Evolutionary conservation across 805 yeast genomes (phyloP), one percentile per base, ranked within the genome.

Genomic region (Tetrapisispora iriomotensis): DNA sequence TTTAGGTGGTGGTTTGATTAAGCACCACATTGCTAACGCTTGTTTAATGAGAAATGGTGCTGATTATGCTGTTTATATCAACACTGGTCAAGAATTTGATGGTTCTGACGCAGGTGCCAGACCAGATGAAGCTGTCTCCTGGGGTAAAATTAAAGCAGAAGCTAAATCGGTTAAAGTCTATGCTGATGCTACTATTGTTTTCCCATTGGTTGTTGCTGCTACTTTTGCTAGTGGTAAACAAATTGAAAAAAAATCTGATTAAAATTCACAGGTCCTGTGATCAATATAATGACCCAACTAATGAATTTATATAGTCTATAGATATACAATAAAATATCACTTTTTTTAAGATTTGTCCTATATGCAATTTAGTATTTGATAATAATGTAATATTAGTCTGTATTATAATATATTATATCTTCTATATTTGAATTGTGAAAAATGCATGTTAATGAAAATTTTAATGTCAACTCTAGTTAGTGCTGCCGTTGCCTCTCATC

Each of bases 21-120:
- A 92, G 66, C 99, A 92, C 61, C 99, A 92, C 60, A 92, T 92
- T 51, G 88, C 95, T 54, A 92, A 92, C 57, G 98, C 99, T 12
- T 90, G 97, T 60, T 70, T 92, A 51, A 92, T 92, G 99, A 82
- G 99, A 70, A 94, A 92, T 54, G 99, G 99, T 54, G 98, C 99
- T 18, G 99, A 92, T 61, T 86, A 80, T 58, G 97, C 98, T 6
- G 96, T 92, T 15, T 92, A 76, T 64, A 90, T 92, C 60, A 92
- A 92, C 64, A 92, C 99, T 13, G 98, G 96, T 34, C 97, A 92
- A 66, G 99, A 92, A 61, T 92, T 87, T 53, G 99, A 92, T 58
- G 98, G 98, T 34, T 85, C 96, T 19, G 98, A 92, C 62, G 97
- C 98, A 9, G 98, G 98, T 48, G 98, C 98, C 6, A 77, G 98